Evolutionary conservation across 2,329 filamentous ascomycete genomes (phyloP), one percentile per base, ranked within the genome.

Genomic region (Fusarium oligoseptatum): DNA sequence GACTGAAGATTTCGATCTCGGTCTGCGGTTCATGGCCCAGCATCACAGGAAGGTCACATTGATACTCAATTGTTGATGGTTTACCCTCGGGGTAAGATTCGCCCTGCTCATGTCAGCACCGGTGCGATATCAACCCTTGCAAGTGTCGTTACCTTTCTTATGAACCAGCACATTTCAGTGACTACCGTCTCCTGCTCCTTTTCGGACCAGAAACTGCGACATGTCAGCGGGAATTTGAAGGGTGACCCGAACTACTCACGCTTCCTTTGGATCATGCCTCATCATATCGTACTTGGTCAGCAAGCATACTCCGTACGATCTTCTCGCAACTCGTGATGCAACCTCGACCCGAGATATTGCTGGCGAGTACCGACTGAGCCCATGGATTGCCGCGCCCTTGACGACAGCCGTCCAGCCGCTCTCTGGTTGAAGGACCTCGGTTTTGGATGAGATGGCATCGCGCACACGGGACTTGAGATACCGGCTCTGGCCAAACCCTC

Each of bases 401-500:
- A 87, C 86, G 7, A 89, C 86, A 1, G 87, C 85, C 1, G 83
- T 82, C 87, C 87, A 89, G 4, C 86, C 84, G 67, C 85, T 85
- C 15, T 84, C 80, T 1, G 88, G 87, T 61, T 87, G 86, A 60
- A 89, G 78, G 32, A 89, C 83, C 32, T 85, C 80, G 9, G 85
- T 82, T 7, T 78, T 76, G 9, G 72, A 61, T 10, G 80, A 74
- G 9, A 87, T 78, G 1, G 82, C 77, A 50, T 82, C 77, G 55
- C 80, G 79, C 9, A 88, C 76, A 12, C 83, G 80, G 64, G 83
- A 79, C 73, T 84, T 84, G 20, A 88, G 80, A 73, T 87, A 87
- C 24, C 80, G 81, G 20, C 83, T 87, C 45, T 84, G 82, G 4
- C 87, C 85, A 64, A 88, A 88, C 1, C 87, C 87, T 20, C 86